Evolutionary conservation across 192 early-diverging fungal genomes (phyloP).

Genomic region (Phycomyces blakesleeanus): DNA sequence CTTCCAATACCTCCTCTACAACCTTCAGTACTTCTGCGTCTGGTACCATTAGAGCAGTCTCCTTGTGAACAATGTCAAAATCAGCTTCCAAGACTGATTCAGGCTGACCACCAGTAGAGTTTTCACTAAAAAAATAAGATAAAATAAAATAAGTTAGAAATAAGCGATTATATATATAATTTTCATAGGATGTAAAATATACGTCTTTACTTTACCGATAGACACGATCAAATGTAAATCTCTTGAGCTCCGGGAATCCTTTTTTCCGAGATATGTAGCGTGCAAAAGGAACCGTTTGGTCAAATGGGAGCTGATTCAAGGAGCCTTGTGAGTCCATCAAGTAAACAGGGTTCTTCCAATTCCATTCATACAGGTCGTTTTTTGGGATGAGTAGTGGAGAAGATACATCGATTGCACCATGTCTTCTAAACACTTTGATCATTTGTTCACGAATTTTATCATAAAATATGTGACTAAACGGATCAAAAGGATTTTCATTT

Average conservation of each 20-base stretch:
- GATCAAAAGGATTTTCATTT: constrained; percentile 43
- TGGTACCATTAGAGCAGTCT: constrained; percentile 61
- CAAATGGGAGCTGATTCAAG: constrained; percentile 82
- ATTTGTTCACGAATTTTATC: constrained; percentile 68
- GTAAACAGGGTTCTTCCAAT: constrained; percentile 66
- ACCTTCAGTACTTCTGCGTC: constrained; percentile 90
- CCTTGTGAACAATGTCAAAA: constrained; percentile 82
- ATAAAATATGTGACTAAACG: constrained; percentile 64
- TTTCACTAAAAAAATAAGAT: constrained; percentile 48
- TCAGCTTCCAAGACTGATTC: constrained; percentile 73
- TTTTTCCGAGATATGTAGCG: constrained; percentile 73
- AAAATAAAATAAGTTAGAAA: too few relatives aligned
- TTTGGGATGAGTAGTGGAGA: constrained; percentile 84
- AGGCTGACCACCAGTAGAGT: constrained; percentile 83
- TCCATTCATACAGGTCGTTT: constrained; percentile 57
- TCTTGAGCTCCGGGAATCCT: constrained; percentile 67
- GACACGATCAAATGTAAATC: constrained; percentile 82
- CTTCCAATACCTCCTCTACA: constrained; percentile 67
- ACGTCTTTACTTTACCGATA: constrained; percentile 48
- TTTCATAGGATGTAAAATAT: neutral
- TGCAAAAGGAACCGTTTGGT: constrained; percentile 91
- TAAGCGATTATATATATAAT: neutral
- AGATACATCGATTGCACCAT: constrained; percentile 80
- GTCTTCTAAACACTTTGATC: constrained; percentile 73
- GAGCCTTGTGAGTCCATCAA: constrained; percentile 80